Evolutionary conservation across 345 rosid species (phyloP).

Genomic region (Schrenkiella parvula): DNA sequence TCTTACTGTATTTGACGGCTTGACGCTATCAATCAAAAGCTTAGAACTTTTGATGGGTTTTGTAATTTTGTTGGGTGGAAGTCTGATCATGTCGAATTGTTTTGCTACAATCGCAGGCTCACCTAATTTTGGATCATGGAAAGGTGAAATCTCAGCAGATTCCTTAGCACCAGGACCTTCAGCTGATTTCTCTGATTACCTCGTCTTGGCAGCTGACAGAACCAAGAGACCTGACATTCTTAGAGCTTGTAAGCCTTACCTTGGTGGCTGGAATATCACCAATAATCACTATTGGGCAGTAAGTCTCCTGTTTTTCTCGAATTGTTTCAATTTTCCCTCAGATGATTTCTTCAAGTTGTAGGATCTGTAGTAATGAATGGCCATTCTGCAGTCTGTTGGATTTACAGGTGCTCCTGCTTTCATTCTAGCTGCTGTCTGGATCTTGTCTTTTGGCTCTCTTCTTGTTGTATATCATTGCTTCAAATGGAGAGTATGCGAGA

Average conservation of each 20-base stretch:
- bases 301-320: conserved; percentile 29
- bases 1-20: too few relatives aligned
- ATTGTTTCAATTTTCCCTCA: background rate
- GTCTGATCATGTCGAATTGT: background rate
- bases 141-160: conserved; percentile 42
- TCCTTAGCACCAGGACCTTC: conserved; percentile 66
- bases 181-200: conserved; percentile 32
- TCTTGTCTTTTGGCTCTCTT: conserved; percentile 76
- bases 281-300: conserved; percentile 93
- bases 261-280: conserved; percentile 85
- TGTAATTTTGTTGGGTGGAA: background rate
- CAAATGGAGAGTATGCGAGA: conserved; percentile 57
- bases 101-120: conserved; percentile 37
- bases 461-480: conserved; percentile 59
- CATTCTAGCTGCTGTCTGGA: conserved; percentile 72
- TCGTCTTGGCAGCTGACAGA: conserved; percentile 71
- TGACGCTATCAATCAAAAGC: background rate
- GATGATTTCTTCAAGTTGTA: background rate
- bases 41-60: conserved; percentile 1
- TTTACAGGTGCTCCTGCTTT: conserved; percentile 87
- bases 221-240: conserved; percentile 89
- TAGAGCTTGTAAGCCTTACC: conserved; percentile 55
- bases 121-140: conserved; percentile 53
- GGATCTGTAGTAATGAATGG: conserved; percentile 13
- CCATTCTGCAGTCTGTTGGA: conserved; percentile 74